Evolutionary conservation across 345 rosid species (phyloP).

Genomic region (Melastoma malabathricum): DNA sequence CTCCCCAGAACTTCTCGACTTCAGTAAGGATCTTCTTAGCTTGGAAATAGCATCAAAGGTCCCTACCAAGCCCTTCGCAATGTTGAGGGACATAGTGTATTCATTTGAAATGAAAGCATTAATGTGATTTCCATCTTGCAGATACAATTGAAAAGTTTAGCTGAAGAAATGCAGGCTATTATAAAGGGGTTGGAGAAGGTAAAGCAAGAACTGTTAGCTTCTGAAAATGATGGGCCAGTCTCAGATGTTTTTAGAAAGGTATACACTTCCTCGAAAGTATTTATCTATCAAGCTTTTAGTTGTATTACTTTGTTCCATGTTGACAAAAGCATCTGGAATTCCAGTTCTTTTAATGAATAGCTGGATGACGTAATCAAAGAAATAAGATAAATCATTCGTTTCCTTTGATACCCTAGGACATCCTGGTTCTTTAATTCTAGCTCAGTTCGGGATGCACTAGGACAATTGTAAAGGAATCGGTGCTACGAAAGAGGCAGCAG

Average conservation of each 20-base stretch:
- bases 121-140: slow-evolving; percentile 19
- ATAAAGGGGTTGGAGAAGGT: slow-evolving; percentile 91
- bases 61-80: slow-evolving; percentile 7
- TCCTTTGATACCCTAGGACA: too few species aligned
- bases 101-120: slow-evolving; percentile 5
- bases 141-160: slow-evolving; percentile 93
- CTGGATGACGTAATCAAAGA: too few species aligned
- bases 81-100: slow-evolving; percentile 2
- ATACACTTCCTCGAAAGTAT: slow-evolving; percentile 6
- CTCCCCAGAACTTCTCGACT: slow-evolving; percentile 68
- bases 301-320: not conserved
- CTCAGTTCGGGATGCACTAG: too few species aligned
- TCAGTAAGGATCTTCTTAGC: slow-evolving; percentile 69
- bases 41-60: slow-evolving; percentile 91
- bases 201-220: slow-evolving; percentile 73
- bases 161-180: slow-evolving; percentile 99
- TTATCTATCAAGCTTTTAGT: not conserved
- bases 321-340: not conserved
- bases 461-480: too few species aligned
- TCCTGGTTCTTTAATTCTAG: too few species aligned
- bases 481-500: too few species aligned
- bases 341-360: not conserved
- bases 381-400: too few species aligned
- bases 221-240: slow-evolving; percentile 89
- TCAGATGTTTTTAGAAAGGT: slow-evolving; percentile 84